phyloP scores from a whole-genome alignment of 2,329 filamentous ascomycete species.

The Colletotrichum plurivorum region DNA sequence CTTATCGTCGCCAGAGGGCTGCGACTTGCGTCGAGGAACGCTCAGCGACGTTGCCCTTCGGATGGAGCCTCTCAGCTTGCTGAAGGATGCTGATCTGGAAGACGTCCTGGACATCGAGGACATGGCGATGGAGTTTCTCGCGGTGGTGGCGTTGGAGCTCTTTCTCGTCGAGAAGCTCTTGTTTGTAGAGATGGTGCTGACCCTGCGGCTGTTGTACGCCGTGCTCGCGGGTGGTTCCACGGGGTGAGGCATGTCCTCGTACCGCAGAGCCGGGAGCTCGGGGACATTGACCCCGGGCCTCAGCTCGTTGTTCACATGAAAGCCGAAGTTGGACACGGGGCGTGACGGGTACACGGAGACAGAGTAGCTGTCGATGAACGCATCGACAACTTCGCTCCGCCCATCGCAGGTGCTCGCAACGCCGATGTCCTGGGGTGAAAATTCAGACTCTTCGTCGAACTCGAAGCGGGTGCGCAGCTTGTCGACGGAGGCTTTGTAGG shows the following conservation, averaged over 20 bases:
- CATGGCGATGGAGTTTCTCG: slow-evolving; percentile 3
- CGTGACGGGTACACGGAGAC: slow-evolving; percentile 18
- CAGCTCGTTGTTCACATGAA: neutral
- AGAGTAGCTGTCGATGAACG: slow-evolving; percentile 10
- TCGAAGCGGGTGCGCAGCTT: slow-evolving; percentile 24
- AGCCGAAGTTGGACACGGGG: slow-evolving; percentile 8
- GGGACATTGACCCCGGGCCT: neutral
- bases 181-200: slow-evolving; percentile 1
- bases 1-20: neutral
- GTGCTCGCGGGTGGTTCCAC: neutral
- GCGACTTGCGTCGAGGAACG: neutral
- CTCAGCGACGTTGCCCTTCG: neutral
- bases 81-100: neutral
- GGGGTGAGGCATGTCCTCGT: slow-evolving; percentile 12
- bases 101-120: neutral
- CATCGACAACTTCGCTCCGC: neutral
- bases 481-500: slow-evolving; percentile 21
- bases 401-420: slow-evolving; percentile 7
- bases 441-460: slow-evolving; percentile 2
- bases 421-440: slow-evolving; percentile 1
- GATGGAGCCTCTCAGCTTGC: slow-evolving; percentile 17
- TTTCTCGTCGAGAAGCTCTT: neutral
- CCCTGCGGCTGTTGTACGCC: neutral
- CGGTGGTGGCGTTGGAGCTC: neutral
- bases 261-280: slow-evolving; percentile 8